These are phyloP conservation scores for Acer yangbiense DNA, from an alignment of 345 rosid genomes.

Conservation along the genomic window DNA sequence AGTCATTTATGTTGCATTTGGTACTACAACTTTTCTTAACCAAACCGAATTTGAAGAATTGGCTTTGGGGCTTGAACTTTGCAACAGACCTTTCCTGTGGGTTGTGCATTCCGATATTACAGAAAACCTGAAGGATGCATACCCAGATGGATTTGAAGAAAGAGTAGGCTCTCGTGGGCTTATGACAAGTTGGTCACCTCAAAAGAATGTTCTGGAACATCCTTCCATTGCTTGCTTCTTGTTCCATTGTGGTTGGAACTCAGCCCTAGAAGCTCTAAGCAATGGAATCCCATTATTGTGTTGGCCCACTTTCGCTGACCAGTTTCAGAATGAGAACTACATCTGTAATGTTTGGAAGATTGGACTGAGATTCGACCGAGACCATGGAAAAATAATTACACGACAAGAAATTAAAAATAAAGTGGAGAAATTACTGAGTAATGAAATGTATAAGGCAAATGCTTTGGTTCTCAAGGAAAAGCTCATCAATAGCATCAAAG, in stretches of 20 bases:
- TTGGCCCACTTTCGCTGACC: slow-evolving; percentile 6
- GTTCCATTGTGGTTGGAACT: slow-evolving; percentile 10
- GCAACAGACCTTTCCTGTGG: slow-evolving; percentile 9
- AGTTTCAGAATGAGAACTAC: background rate
- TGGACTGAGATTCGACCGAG: background rate
- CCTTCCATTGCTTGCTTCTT: slow-evolving; percentile 13
- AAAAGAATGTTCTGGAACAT: background rate
- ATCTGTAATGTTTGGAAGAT: slow-evolving; percentile 4
- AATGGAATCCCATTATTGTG: slow-evolving; percentile 6
- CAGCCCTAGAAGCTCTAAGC: slow-evolving; percentile 5
- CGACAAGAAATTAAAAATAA: slow-evolving; percentile 4
- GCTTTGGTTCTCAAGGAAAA: slow-evolving; percentile 8
- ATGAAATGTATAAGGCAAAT: background rate
- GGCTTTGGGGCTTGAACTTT: slow-evolving; percentile 9
- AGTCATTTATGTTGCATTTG: slow-evolving; percentile 7
- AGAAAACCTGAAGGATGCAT: background rate
- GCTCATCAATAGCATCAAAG: background rate
- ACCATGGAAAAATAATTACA: background rate
- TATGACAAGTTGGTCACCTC: slow-evolving; percentile 6
- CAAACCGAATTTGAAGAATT: background rate
- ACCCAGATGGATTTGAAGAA: background rate
- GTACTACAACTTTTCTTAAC: background rate
- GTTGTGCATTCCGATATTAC: background rate
- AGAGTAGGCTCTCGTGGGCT: background rate
- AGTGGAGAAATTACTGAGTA: background rate